Evolutionary conservation across 805 yeast species (phyloP), one percentile per base, ranked within the genome.

Genomic region (Candida sonorensis): DNA sequence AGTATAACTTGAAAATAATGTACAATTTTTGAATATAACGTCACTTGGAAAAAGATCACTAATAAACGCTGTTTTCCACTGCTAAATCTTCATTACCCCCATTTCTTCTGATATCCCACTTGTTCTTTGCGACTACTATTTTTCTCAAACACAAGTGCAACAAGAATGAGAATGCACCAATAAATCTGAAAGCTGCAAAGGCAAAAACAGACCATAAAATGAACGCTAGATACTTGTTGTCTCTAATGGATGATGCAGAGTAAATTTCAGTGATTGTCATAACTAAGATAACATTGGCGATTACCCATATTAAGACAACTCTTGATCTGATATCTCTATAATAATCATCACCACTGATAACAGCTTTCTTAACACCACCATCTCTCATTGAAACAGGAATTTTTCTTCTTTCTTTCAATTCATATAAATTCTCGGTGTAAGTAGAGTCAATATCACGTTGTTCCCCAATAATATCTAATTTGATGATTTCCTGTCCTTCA

Each of bases 251-350:
- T 32, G 77, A 78, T 3, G 88, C 72, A 7, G 69, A 63, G 50
- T 79, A 88, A 13, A 87, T 80, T 57, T 90, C 94, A 11, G 88
- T 73, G 58, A 92, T 80, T 7, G 92, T 75, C 88, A 90, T 81
- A 27, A 86, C 79, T 45, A 92, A 66, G 16, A 88, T 62, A 49
- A 86, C 62, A 55, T 92, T 92, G 17, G 82, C 66, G 29, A 88
- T 67, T 69, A 92, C 72, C 98, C 98, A 92, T n/a, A 76, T 61
- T 49, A 92, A 71, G n/a, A 92, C 98, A 32, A 92, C 96, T 44
- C 92, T 72, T 1, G 98, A 85, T 62, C 99, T 77, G 15, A 92
- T 81, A 53, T 90, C 95, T 52, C 95, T 77, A 53, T 92, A 94
- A 55, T 92, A 90, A 55, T 92, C 98, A 45, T 84, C 86, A 13